Evolutionary conservation across 495 filamentous ascomycete genomes (phyloP).

Genomic region (Amorphotheca resinae): DNA sequence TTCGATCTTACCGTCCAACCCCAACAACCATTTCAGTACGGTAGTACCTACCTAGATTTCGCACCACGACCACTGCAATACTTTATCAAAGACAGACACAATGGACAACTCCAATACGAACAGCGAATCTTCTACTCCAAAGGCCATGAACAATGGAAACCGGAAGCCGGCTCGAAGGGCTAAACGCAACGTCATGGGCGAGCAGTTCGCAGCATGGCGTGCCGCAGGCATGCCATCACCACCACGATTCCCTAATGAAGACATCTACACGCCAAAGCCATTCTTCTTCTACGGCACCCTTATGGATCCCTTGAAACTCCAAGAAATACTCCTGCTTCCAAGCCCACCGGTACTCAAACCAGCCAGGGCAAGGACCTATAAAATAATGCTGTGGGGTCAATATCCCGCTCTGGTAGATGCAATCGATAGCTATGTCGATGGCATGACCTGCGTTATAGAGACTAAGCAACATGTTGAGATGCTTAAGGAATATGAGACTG

Average conservation of each 20-base stretch:
- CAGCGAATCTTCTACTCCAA: constrained; percentile 8
- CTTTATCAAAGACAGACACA: constrained; percentile 6
- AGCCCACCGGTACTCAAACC: constrained; percentile 11
- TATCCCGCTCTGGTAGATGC: constrained; percentile 10
- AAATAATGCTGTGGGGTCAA: constrained; percentile 13
- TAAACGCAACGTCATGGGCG: constrained; percentile 9
- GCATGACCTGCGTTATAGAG: constrained; percentile 11
- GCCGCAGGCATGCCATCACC: constrained; percentile 7
- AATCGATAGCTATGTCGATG: constrained; percentile 8
- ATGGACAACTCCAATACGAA: constrained; percentile 12
- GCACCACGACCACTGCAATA: constrained; percentile 5
- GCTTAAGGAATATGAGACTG: constrained; percentile 11
- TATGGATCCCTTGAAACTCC: constrained; percentile 9
- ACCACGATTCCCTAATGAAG: constrained; percentile 9
- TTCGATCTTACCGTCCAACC: too few relatives aligned
- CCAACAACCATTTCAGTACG: too few relatives aligned
- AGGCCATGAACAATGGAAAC: constrained; percentile 8
- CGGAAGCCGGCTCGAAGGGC: constrained; percentile 2
- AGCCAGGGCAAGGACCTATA: constrained; percentile 6
- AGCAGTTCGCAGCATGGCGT: constrained; percentile 12
- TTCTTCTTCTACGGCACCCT: constrained; percentile 16
- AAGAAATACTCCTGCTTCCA: constrained; percentile 10
- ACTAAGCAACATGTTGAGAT: constrained; percentile 3
- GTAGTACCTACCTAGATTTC: constrained; percentile 2
- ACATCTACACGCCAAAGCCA: constrained; percentile 11